Evolutionary conservation across 108 stramenopile species (phyloP).

Genomic region (Heterococcus sp.): DNA sequence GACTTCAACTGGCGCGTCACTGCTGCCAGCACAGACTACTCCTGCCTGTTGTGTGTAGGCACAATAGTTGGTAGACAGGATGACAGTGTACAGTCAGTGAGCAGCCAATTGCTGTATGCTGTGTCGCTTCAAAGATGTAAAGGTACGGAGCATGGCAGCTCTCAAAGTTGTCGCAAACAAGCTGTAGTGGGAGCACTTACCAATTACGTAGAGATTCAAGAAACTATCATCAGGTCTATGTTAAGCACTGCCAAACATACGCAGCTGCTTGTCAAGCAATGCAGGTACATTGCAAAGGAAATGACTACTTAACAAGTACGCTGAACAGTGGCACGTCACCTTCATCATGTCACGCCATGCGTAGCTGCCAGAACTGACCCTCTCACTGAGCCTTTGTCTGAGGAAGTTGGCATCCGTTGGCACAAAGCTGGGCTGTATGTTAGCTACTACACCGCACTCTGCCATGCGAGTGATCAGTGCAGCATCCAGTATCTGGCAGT

Average conservation of each 20-base stretch:
- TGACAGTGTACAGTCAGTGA: neutral
- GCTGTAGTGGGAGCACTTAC: no score
- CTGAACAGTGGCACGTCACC: neutral
- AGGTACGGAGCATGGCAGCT: neutral
- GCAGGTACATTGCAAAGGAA: neutral
- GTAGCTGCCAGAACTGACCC: neutral
- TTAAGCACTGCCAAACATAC: no score
- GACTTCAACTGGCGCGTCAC: conserved; percentile 53
- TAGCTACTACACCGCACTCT: conserved; percentile 33
- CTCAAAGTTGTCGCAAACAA: no score
- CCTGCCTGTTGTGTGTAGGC: conserved; percentile 28
- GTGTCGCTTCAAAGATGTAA: neutral
- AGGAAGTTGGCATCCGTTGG: conserved; percentile 49
- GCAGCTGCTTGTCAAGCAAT: neutral
- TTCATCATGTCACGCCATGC: neutral
- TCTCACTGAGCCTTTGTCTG: conserved; percentile 15
- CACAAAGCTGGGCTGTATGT: conserved; percentile 57
- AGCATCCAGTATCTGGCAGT: conserved; percentile 49
- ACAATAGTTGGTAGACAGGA: neutral
- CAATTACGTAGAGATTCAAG: no score
- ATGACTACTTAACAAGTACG: neutral
- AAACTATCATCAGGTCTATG: no score
- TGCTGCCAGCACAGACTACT: conserved; percentile 50
- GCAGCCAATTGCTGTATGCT: no score
- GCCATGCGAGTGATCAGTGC: conserved; percentile 44